Evolutionary conservation across 169 alveolate species (phyloP).

Genomic region (Cyclospora cayetanensis): DNA sequence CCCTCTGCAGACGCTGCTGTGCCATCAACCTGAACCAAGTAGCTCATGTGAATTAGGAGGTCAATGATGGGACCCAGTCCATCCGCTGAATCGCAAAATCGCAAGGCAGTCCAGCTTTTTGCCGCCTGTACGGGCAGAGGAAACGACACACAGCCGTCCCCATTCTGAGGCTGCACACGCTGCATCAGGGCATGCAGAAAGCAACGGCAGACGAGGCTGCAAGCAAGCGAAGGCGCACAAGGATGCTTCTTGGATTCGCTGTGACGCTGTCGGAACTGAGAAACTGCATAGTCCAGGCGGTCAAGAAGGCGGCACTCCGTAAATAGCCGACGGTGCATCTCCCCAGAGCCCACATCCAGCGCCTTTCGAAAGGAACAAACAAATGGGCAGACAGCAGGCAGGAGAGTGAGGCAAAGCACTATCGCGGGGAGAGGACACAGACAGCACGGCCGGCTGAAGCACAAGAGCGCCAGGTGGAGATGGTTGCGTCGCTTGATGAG

Average conservation of each 20-base stretch:
- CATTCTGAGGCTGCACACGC: too few relatives aligned
- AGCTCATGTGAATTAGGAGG: conserved; percentile 20
- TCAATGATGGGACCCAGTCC: conserved; percentile 18
- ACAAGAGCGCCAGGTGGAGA: too few relatives aligned
- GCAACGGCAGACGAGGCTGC: not conserved
- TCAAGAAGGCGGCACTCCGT: conserved; percentile 57
- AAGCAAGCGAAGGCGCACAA: not conserved
- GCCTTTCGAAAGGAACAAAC: conserved; percentile 24
- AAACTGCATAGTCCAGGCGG: conserved; percentile 54
- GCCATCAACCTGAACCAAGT: not conserved
- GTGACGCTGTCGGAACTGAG: not conserved
- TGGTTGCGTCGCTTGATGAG: too few relatives aligned
- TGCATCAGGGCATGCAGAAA: too few relatives aligned
- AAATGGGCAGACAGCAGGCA: not conserved
- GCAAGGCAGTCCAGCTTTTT: too few relatives aligned
- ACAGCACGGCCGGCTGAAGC: too few relatives aligned
- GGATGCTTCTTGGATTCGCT: not conserved
- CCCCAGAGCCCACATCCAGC: conserved; percentile 12
- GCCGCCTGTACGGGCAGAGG: too few relatives aligned
- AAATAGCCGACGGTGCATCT: conserved; percentile 24
- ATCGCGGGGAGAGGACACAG: too few relatives aligned
- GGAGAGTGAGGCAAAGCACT: not conserved
- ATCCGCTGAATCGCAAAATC: too few relatives aligned
- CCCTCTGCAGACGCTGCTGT: not conserved
- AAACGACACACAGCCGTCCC: too few relatives aligned